A percentile compares a stretch with the other conserved stretches of the same genome.
These are phyloP conservation scores for Monosporascus cannonballus DNA, from an alignment of 2,329 filamentous ascomycete genomes.

Conservation along the genomic window DNA sequence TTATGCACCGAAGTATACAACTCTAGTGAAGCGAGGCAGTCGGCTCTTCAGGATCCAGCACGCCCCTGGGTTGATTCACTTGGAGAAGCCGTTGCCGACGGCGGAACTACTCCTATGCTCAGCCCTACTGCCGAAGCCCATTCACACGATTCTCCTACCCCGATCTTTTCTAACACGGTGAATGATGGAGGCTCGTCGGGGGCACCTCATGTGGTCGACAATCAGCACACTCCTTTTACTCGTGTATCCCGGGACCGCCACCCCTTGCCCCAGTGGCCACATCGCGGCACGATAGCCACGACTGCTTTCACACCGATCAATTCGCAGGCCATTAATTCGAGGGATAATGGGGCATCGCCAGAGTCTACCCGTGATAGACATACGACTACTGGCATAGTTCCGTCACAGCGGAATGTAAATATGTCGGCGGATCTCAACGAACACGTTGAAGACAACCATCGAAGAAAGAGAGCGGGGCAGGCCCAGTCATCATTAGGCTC, in stretches of 20 bases:
- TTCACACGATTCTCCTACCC: neutral
- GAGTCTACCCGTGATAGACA: neutral
- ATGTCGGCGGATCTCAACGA: slow-evolving; percentile 17
- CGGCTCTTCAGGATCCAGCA: neutral
- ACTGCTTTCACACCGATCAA: slow-evolving; percentile 2
- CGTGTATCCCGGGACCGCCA: neutral
- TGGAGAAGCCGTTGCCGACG: neutral
- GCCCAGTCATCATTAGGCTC: neutral
- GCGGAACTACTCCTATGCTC: neutral
- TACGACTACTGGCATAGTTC: neutral
- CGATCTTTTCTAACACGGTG: neutral
- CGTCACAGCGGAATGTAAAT: slow-evolving; percentile 8
- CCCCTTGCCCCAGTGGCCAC: neutral
- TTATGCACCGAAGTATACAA: slow-evolving; percentile 38
- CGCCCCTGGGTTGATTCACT: neutral
- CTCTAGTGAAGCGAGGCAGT: neutral
- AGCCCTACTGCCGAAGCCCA: neutral
- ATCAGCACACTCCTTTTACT: neutral
- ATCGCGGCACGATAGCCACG: neutral
- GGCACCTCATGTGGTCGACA: neutral
- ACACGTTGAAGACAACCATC: neutral
- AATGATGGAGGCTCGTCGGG: neutral
- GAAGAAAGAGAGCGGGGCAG: neutral
- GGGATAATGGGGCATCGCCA: neutral
- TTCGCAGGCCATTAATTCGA: neutral